phyloP scores from a whole-genome alignment of 1,284 basidiomycete species.

The Microbotryum silenes-acaulis region DNA sequence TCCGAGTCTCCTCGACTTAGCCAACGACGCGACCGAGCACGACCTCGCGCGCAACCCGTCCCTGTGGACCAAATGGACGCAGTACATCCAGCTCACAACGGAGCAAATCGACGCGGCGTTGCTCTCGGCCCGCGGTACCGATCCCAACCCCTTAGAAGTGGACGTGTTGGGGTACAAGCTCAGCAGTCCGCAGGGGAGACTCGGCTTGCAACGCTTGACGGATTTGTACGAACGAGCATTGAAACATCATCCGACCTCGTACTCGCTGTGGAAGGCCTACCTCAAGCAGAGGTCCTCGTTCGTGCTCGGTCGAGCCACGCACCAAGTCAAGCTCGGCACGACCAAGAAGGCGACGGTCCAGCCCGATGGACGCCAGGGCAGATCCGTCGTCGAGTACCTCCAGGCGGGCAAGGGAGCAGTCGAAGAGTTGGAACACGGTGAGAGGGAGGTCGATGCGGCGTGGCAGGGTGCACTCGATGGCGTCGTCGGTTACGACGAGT shows the following conservation, averaged over 20 bases:
- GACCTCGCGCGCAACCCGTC: constrained; percentile 88
- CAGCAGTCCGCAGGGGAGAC: constrained; percentile 22
- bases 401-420: constrained; percentile 55
- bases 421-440: constrained; percentile 41
- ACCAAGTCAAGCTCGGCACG: constrained; percentile 42
- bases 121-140: constrained; percentile 29
- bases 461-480: constrained; percentile 83
- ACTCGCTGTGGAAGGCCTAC: constrained; percentile 94
- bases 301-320: constrained; percentile 64
- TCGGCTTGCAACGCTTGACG: constrained; percentile 34
- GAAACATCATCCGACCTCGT: constrained; percentile 75
- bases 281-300: constrained; percentile 73
- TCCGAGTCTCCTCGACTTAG: constrained; percentile 62
- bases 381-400: constrained; percentile 32
- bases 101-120: constrained; percentile 52
- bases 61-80: constrained; percentile 86
- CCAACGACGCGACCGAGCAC: constrained; percentile 83
- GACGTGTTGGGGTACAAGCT: constrained; percentile 39
- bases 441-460: constrained; percentile 44
- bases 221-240: constrained; percentile 91
- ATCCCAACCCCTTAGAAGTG: constrained; percentile 47
- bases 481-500: constrained; percentile 86
- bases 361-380: constrained; percentile 8
- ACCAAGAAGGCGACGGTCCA: constrained; percentile 48
- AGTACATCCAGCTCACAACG: constrained; percentile 69